These are phyloP conservation scores for Kodamaea anthophila DNA, from an alignment of 1,139 yeast genomes.

Conservation along the genomic window DNA sequence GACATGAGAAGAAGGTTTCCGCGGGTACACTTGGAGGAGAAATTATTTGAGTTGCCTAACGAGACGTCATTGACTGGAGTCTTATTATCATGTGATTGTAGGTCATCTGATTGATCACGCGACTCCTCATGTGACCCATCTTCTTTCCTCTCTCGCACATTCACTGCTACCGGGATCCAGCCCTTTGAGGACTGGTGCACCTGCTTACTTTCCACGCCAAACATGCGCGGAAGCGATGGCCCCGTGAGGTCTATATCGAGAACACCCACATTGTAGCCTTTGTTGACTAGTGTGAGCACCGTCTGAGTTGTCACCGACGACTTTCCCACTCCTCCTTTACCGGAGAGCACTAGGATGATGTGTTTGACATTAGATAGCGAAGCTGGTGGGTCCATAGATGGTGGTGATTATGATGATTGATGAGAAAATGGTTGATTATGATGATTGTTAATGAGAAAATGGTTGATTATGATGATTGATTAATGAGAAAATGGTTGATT, in stretches of 20 bases:
- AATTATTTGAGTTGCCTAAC: no score
- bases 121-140: neutral
- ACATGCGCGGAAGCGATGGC: constrained; percentile 94
- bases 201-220: constrained; percentile 76
- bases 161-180: constrained; percentile 79
- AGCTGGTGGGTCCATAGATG: constrained; percentile 35
- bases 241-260: constrained; percentile 95
- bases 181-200: constrained; percentile 80
- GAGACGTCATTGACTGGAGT: no score
- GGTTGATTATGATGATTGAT: no score
- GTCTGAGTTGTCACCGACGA: constrained; percentile 92
- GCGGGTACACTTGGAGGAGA: constrained; percentile 14
- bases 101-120: neutral
- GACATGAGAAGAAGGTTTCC: constrained; percentile 66
- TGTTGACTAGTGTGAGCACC: constrained; percentile 66
- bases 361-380: constrained; percentile 65
- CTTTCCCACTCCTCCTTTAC: constrained; percentile 74
- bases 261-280: constrained; percentile 82
- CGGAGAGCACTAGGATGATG: constrained; percentile 42
- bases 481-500: no score
- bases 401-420: no score
- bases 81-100: constrained; percentile 27
- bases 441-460: no score
- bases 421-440: no score
- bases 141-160: constrained; percentile 8